Base-by-base conservation (phyloP, 768 basidiomycete species). In the Podaxis sp. region DNA sequence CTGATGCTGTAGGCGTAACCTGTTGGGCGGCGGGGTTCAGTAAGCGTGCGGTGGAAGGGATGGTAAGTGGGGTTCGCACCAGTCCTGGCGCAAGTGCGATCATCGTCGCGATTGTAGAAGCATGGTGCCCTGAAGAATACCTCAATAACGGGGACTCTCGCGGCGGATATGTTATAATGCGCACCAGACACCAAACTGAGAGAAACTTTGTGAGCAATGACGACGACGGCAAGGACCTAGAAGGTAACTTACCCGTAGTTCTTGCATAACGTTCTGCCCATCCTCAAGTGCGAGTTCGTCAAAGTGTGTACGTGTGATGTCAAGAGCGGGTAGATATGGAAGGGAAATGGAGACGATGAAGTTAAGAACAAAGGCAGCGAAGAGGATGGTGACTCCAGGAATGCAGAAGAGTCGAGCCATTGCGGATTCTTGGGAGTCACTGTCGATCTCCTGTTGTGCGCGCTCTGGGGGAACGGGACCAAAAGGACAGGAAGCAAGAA, bases 131-230 rank as follows among this genome's bases (percentile, higher is more conserved):
- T 90, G 63, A 30, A 48, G 7, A 30, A 24, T 3, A 42, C 24
- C 2, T 49, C 59, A 56, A 55, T 13, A 44, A 57, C n/a, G 24
- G 26, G 54, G 26, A 42, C 11, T 59, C 51, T 42, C 49, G 51
- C 40, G 51, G 28, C 22, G 40, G 17, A 44, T 24, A 51, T 17
- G 52, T 48, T 7, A 9, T 51, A 19, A 38, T 17, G n/a, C 12
- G 73, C 65, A 90, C 90, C 90, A 92, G 36, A 90, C 78, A 67
- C 91, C 91, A 68, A 90, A 81, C 90, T 92, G 33, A 6, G 22
- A 22, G 6, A 61, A 64, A 59, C 1, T 44, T 48, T 53, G 19
- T 55, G 64, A 46, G 42, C 54, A 57, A 55, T 44, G 9, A 57
- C 40, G 3, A 17, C 15, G 48, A 15, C 5, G 62, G 15, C 65